A percentile compares a stretch with the other conserved stretches of the same genome.
Conservation (phyloP, 2,329 filamentous ascomycete species). For the Pestalotiopsis sp. region DNA sequence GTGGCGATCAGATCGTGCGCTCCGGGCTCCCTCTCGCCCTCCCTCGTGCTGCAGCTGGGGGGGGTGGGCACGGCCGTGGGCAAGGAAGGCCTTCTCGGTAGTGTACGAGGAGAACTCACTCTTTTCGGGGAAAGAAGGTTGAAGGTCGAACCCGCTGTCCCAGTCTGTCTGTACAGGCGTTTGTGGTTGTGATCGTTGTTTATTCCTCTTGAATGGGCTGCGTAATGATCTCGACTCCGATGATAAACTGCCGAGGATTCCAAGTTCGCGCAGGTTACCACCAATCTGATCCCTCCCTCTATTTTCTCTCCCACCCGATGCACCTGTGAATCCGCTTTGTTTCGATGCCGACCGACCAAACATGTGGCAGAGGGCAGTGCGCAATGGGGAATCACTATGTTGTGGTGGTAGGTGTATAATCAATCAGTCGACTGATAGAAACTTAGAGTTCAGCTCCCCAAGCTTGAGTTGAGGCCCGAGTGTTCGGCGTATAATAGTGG, state of each 20-base stretch:
- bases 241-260: constrained; percentile 46
- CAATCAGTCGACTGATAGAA: neutral
- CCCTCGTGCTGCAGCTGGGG: neutral
- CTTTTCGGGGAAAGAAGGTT: constrained; percentile 41
- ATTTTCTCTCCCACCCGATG: constrained; percentile 33
- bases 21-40: neutral
- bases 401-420: neutral
- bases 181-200: constrained; percentile 18
- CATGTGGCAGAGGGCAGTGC: constrained; percentile 33
- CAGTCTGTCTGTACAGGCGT: constrained; percentile 25
- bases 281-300: constrained; percentile 36
- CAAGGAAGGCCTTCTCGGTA: neutral
- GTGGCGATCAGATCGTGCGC: neutral
- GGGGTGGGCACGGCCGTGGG: neutral
- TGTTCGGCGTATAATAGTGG: neutral
- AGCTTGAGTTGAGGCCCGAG: neutral
- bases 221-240: constrained; percentile 32
- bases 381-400: constrained; percentile 14
- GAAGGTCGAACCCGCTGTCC: constrained; percentile 24
- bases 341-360: constrained; percentile 47
- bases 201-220: constrained; percentile 15
- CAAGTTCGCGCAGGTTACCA: constrained; percentile 37
- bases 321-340: constrained; percentile 32
- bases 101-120: constrained; percentile 32
- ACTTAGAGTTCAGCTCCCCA: neutral